phyloP scores from a whole-genome alignment of 805 yeast genomes.

The Barnettozyma vustinii region DNA sequence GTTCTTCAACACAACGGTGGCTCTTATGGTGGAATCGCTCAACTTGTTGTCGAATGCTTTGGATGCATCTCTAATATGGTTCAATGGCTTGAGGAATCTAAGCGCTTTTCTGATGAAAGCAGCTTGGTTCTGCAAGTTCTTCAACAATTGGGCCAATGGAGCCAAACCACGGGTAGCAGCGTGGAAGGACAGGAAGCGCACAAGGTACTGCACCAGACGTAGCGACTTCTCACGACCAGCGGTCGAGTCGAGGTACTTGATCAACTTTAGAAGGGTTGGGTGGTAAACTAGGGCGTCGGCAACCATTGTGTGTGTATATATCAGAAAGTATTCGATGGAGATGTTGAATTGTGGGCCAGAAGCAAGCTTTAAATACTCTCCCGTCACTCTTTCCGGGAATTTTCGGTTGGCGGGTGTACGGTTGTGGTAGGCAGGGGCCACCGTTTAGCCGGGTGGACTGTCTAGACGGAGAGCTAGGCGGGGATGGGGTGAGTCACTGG shows the following conservation, averaged over 20 bases:
- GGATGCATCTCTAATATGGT: slow-evolving; percentile 64
- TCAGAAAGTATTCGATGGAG: not conserved
- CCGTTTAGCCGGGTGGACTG: slow-evolving; percentile 1
- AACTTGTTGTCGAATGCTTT: slow-evolving; percentile 66
- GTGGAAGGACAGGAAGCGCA: slow-evolving; percentile 65
- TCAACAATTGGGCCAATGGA: slow-evolving; percentile 43
- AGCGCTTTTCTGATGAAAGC: slow-evolving; percentile 75
- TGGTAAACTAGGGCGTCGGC: slow-evolving; percentile 66
- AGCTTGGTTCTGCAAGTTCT: slow-evolving; percentile 54
- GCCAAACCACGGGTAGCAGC: slow-evolving; percentile 51
- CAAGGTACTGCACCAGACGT: slow-evolving; percentile 74
- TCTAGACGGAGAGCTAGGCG: not conserved
- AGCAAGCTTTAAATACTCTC: not conserved
- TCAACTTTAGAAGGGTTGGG: slow-evolving; percentile 59
- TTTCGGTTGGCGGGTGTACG: slow-evolving; percentile 2
- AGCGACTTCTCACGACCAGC: slow-evolving; percentile 79
- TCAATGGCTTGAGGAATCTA: slow-evolving; percentile 78
- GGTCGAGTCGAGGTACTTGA: slow-evolving; percentile 59
- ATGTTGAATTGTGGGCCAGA: not conserved
- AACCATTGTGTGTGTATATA: slow-evolving; percentile 40
- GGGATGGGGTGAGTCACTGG: not conserved
- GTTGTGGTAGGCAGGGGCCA: not conserved
- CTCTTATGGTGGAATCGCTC: slow-evolving; percentile 49
- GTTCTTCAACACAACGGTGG: slow-evolving; percentile 49
- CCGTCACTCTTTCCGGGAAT: not conserved